Conservation (phyloP, 2,329 filamentous ascomycete genomes). For the Cladosporium sp. region DNA sequence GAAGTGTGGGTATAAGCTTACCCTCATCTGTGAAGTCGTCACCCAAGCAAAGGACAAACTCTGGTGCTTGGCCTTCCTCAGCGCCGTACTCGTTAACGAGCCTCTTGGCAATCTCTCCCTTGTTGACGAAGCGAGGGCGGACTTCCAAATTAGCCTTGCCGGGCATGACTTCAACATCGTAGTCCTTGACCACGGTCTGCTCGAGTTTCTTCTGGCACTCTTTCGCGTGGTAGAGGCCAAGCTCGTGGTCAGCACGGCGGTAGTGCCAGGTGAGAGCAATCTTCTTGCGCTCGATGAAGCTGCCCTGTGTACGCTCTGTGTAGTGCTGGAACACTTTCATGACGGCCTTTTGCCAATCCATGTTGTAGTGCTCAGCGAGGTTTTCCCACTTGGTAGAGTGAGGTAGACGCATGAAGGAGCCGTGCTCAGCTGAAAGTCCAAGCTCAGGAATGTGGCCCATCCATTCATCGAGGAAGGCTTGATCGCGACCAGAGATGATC, state of each 20-base stretch:
- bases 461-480: conserved; percentile 85
- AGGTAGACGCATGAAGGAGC: conserved; percentile 88
- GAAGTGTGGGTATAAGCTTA: conserved; percentile 43
- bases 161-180: conserved; percentile 93
- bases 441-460: conserved; percentile 87
- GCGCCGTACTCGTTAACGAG: conserved; percentile 73
- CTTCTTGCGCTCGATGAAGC: conserved; percentile 91
- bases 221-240: conserved; percentile 74
- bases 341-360: conserved; percentile 89
- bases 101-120: conserved; percentile 89
- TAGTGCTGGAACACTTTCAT: conserved; percentile 83
- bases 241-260: conserved; percentile 83
- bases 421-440: conserved; percentile 95
- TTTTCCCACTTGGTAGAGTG: conserved; percentile 81
- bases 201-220: conserved; percentile 84
- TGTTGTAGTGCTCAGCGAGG: conserved; percentile 80
- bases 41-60: conserved; percentile 87
- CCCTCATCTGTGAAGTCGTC: conserved; percentile 99
- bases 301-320: conserved; percentile 85
- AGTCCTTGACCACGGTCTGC: conserved; percentile 71
- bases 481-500: conserved; percentile 96
- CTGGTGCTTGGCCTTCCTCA: conserved; percentile 61
- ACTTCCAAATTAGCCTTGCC: conserved; percentile 98
- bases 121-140: conserved; percentile 95
- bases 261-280: conserved; percentile 98